Evolutionary conservation across 208 protist species (phyloP), one percentile per base, ranked within the genome.

Genomic region (Crithidia brevicula): DNA sequence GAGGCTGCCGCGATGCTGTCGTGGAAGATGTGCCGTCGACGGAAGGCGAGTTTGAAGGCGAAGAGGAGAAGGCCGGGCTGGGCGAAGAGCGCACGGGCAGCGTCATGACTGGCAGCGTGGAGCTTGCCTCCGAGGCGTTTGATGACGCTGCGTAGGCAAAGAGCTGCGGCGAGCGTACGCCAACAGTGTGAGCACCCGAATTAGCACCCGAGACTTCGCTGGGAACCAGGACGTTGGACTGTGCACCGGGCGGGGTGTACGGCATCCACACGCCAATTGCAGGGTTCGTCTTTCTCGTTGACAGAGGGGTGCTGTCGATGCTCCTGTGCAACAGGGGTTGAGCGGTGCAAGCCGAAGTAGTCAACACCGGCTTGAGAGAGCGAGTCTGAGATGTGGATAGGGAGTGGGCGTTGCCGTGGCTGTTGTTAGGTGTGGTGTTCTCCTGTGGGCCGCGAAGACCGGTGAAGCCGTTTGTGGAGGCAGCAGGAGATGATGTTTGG

Each of bases 191-290:
- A 8, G 42, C 42, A 8, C 42, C 16, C 42, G 42, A 9, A n/a
- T 9, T 18, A 22, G 18, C 40, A 16, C 53, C 16, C 27, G 11
- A 40, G 3, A 9, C 57, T 16, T 63, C 57, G 5, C 43, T 27
- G 1, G 18, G 57, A 16, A 9, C 11, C 16, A 51, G 42, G 15
- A n/a, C 2, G 1, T 50, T n/a, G 4, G 57, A 23, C n/a, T 63
- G 28, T 16, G 42, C 34, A 4, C 9, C 28, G 0, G 57, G 57
- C 33, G 57, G 57, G 16, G 42, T 63, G 42, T 63, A 63, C 23
- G 56, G 56, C 22, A 63, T 27, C 40, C 57, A 52, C 23, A 30
- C 28, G 16, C 57, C 57, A n/a, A 63, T 25, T 3, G 22, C 22
- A 6, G 56, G 56, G 13, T 33, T 13, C 1, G 56, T 25, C 16